Evolutionary conservation across 331 rosid genomes (phyloP), one percentile per base, ranked within the genome.

Genomic region (Ulmus americana): DNA sequence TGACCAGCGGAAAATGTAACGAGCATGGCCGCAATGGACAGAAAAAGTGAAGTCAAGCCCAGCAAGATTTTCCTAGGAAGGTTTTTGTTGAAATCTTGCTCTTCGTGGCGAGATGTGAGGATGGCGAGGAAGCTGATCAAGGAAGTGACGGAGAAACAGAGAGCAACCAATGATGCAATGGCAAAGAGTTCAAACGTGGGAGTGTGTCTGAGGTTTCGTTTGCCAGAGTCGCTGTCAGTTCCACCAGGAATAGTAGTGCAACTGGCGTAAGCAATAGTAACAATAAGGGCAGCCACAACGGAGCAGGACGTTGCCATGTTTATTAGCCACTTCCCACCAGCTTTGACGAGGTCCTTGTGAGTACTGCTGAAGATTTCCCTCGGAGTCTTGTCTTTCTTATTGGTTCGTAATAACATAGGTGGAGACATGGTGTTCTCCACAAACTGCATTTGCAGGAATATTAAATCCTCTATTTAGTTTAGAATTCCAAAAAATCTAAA

Each of bases 201-300:
- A 6, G 14, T 1, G 1, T 14, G 6, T 52, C 4, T 14, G 8
- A 51, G 56, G 0, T 4, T 16, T 0, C 0, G 56, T 15, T 52
- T 16, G 2, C 56, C 56, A 6, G 35, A 1, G 4, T 11, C 5
- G 10, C 16, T 40, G n/a, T 22, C n/a, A 0, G 28, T 7, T 3
- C 22, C 86, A 0, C 84, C 84, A 0, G 89, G 89, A 40, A 84
- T 58, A 0, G 75, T 70, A 40, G 41, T 1, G 11, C 54, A 0
- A 10, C 15, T 13, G 22, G 22, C 22, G 22, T 0, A 20, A 20
- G 22, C 22, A 20, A 20, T 20, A 1, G 22, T 20, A 1, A 38
- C 66, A 4, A 45, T 44, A 6, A 45, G 12, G 18, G 48, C 52
- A 0, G 66, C 16, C 39, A 55, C 66, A 1, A 61, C 39, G 0